Conservation (phyloP, 2,329 filamentous ascomycete species). For the Clathrospora elynae region DNA sequence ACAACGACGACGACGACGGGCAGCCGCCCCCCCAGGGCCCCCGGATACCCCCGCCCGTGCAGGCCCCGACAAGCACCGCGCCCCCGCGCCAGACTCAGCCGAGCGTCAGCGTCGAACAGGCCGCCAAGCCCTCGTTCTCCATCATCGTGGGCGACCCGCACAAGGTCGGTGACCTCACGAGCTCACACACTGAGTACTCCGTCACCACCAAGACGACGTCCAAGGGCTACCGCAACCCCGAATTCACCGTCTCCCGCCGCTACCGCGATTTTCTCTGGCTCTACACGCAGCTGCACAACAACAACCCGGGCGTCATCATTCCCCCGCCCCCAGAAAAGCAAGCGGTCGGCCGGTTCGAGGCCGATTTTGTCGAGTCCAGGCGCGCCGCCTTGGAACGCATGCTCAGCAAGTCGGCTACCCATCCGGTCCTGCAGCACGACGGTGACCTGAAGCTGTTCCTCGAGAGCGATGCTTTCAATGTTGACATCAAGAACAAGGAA, state of each 20-base stretch:
- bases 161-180: slow-evolving; percentile 96
- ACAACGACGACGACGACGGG: slow-evolving; percentile 61
- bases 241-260: slow-evolving; percentile 90
- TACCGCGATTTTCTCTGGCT: slow-evolving; percentile 98
- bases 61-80: slow-evolving; percentile 55
- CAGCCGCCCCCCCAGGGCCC: slow-evolving; percentile 56
- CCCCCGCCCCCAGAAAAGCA: slow-evolving; percentile 98
- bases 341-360: slow-evolving; percentile 92
- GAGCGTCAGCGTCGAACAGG: slow-evolving; percentile 89
- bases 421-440: slow-evolving; percentile 90
- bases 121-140: slow-evolving; percentile 86
- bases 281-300: slow-evolving; percentile 90
- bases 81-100: slow-evolving; percentile 65
- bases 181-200: slow-evolving; percentile 96
- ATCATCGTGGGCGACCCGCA: slow-evolving; percentile 95
- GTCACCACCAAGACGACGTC: slow-evolving; percentile 95
- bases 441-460: slow-evolving; percentile 93
- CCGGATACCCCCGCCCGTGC: slow-evolving; percentile 68
- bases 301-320: slow-evolving; percentile 92
- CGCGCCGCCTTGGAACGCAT: slow-evolving; percentile 93
- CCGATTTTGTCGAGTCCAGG: slow-evolving; percentile 92
- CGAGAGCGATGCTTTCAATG: slow-evolving; percentile 93
- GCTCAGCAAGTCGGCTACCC: slow-evolving; percentile 92
- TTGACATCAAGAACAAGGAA: slow-evolving; percentile 98
- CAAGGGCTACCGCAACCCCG: slow-evolving; percentile 89